phyloP scores from a whole-genome alignment of 441 rosid species.

The Populus hybrid region DNA sequence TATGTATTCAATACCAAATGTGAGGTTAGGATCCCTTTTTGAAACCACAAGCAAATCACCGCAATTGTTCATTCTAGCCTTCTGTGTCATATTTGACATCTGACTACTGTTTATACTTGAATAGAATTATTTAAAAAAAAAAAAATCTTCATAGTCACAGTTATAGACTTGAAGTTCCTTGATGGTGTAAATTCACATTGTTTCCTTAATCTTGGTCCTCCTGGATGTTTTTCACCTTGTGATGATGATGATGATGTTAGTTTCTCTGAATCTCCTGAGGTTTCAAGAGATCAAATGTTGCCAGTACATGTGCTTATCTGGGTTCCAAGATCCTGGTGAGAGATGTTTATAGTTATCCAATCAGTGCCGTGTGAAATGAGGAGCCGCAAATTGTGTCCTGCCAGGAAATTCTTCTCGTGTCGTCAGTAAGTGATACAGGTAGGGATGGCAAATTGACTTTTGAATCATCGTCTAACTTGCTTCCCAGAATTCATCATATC shows the following conservation, averaged over 20 bases:
- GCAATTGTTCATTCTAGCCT: constrained; percentile 30
- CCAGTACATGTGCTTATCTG: neutral
- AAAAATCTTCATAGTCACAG: neutral
- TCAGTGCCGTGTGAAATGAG: neutral
- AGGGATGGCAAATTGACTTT: neutral
- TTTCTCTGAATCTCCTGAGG: neutral
- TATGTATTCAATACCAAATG: constrained; percentile 32
- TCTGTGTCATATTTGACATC: constrained; percentile 11
- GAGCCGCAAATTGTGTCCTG: neutral
- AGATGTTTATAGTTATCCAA: neutral
- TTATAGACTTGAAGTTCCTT: neutral
- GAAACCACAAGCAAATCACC: constrained; percentile 21
- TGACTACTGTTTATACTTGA: constrained; percentile 17
- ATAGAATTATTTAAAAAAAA: constrained; percentile 19
- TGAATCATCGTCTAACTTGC: neutral
- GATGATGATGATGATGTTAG: neutral
- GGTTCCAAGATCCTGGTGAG: neutral
- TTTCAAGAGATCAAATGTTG: neutral
- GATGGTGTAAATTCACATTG: neutral
- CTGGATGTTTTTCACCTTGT: neutral
- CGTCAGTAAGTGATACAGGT: neutral
- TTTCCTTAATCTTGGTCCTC: neutral
- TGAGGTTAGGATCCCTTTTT: constrained; percentile 45
- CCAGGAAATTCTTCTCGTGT: neutral
- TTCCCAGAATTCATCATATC: neutral